These are phyloP conservation scores for Leishmania major DNA, from an alignment of 208 protist species.

Conservation along the genomic window DNA sequence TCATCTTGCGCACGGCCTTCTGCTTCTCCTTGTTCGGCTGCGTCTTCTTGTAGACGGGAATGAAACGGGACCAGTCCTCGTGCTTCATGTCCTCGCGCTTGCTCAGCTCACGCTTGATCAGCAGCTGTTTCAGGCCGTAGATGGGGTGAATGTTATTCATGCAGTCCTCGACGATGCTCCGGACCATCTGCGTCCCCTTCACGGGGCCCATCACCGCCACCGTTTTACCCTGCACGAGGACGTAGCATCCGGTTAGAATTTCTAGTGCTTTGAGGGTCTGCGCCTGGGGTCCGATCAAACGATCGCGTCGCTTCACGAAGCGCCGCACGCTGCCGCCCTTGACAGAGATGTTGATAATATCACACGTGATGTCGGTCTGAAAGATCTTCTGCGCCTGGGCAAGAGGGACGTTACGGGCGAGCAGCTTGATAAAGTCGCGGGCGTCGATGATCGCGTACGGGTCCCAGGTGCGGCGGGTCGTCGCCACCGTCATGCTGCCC, in stretches of 20 bases:
- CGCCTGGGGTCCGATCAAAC: slow-evolving; percentile 98
- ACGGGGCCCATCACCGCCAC: slow-evolving; percentile 97
- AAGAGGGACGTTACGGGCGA: slow-evolving; percentile 96
- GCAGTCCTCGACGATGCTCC: slow-evolving; percentile 98
- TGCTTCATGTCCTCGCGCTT: slow-evolving; percentile 96
- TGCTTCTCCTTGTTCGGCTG: slow-evolving; percentile 91
- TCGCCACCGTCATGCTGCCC: slow-evolving; percentile 98
- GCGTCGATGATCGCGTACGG: slow-evolving; percentile 99
- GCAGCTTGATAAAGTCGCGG: slow-evolving; percentile 98
- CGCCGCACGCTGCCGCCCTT: slow-evolving; percentile 96
- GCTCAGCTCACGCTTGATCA: slow-evolving; percentile 99
- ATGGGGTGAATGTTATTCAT: slow-evolving; percentile 99
- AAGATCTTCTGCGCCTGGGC: slow-evolving; percentile 98
- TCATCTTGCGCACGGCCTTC: slow-evolving; percentile 85
- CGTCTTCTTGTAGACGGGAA: slow-evolving; percentile 97
- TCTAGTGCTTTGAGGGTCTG: slow-evolving; percentile 98
- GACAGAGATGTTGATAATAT: slow-evolving; percentile 99
- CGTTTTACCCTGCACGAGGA: slow-evolving; percentile 99
- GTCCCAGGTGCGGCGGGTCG: slow-evolving; percentile 98
- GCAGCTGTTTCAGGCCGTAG: slow-evolving; percentile 99
- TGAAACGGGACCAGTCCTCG: slow-evolving; percentile 98
- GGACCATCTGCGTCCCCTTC: slow-evolving; percentile 96
- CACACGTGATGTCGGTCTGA: slow-evolving; percentile 96
- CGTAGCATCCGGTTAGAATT: slow-evolving; percentile 98
- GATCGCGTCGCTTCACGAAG: slow-evolving; percentile 99